phyloP scores from a whole-genome alignment of 2,329 filamentous ascomycete genomes.

The Dactylellina parvicollis region DNA sequence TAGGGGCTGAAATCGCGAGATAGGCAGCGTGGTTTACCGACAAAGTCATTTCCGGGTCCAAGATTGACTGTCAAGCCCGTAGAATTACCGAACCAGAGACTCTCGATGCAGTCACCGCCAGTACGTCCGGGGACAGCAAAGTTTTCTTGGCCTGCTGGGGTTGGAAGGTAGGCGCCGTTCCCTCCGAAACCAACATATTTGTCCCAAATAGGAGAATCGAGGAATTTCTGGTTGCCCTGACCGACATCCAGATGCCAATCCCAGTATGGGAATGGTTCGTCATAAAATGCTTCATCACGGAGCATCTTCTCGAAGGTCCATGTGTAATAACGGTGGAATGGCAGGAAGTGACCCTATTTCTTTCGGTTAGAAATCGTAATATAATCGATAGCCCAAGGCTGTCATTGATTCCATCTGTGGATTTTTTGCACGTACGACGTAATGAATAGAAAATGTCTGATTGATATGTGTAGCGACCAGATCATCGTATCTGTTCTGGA shows the following conservation, averaged over 20 bases:
- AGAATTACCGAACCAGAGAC: slow-evolving; percentile 61
- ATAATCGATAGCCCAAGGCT: too few species aligned
- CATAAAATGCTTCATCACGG: slow-evolving; percentile 63
- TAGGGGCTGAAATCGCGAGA: slow-evolving; percentile 33
- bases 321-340: slow-evolving; percentile 64
- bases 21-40: slow-evolving; percentile 16
- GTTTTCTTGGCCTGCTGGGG: slow-evolving; percentile 50
- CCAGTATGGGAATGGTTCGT: slow-evolving; percentile 62
- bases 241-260: slow-evolving; percentile 61
- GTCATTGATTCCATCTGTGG: too few species aligned
- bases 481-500: slow-evolving; percentile 61
- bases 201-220: slow-evolving; percentile 65
- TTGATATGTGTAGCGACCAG: slow-evolving; percentile 62
- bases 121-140: slow-evolving; percentile 57
- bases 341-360: slow-evolving; percentile 61
- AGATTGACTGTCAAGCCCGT: slow-evolving; percentile 60
- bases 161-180: slow-evolving; percentile 43
- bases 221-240: slow-evolving; percentile 57
- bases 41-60: slow-evolving; percentile 57
- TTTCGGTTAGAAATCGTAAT: not conserved
- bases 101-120: slow-evolving; percentile 60
- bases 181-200: slow-evolving; percentile 62
- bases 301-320: slow-evolving; percentile 63
- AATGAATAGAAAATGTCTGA: slow-evolving; percentile 60
- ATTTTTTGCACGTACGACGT: slow-evolving; percentile 55